These are phyloP conservation scores for Fusarium robinianum DNA, from an alignment of 2,329 filamentous ascomycete genomes.

Conservation along the genomic window DNA sequence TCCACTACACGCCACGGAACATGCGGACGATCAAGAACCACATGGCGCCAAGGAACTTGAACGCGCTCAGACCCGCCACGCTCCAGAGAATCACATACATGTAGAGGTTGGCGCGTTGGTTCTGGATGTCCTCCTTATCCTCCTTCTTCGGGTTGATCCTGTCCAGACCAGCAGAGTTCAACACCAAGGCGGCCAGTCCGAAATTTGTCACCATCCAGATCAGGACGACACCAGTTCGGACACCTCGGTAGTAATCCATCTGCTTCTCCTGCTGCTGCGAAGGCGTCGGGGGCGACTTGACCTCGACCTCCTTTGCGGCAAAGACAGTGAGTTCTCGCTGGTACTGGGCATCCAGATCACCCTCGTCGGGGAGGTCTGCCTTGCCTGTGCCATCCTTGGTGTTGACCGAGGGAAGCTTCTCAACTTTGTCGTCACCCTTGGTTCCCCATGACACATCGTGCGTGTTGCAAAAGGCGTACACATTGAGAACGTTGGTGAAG, in stretches of 20 bases:
- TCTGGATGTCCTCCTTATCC: slow-evolving; percentile 47
- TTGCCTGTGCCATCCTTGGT: slow-evolving; percentile 89
- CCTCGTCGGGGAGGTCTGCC: slow-evolving; percentile 93
- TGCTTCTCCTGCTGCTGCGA: slow-evolving; percentile 74
- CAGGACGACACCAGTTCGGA: slow-evolving; percentile 87
- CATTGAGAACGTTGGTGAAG: slow-evolving; percentile 98
- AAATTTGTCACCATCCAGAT: slow-evolving; percentile 98
- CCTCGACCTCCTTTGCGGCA: slow-evolving; percentile 71
- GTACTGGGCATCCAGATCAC: slow-evolving; percentile 93
- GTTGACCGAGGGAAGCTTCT: slow-evolving; percentile 85
- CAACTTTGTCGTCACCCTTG: slow-evolving; percentile 95
- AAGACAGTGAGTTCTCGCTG: slow-evolving; percentile 81
- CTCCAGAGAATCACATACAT: slow-evolving; percentile 87
- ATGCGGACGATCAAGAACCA: slow-evolving; percentile 92
- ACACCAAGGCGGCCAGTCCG: slow-evolving; percentile 80
- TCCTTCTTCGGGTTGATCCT: slow-evolving; percentile 55
- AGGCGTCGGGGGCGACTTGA: slow-evolving; percentile 63
- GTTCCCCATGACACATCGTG: slow-evolving; percentile 99
- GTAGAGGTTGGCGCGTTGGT: slow-evolving; percentile 74
- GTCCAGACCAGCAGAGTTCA: slow-evolving; percentile 83
- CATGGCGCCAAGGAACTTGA: slow-evolving; percentile 84
- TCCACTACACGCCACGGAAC: slow-evolving; percentile 69
- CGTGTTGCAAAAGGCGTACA: slow-evolving; percentile 98
- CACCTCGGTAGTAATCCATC: slow-evolving; percentile 98
- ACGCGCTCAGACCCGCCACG: slow-evolving; percentile 79